Base-by-base conservation (phyloP, 2,329 filamentous ascomycete genomes). In the Cadophora sp. region DNA sequence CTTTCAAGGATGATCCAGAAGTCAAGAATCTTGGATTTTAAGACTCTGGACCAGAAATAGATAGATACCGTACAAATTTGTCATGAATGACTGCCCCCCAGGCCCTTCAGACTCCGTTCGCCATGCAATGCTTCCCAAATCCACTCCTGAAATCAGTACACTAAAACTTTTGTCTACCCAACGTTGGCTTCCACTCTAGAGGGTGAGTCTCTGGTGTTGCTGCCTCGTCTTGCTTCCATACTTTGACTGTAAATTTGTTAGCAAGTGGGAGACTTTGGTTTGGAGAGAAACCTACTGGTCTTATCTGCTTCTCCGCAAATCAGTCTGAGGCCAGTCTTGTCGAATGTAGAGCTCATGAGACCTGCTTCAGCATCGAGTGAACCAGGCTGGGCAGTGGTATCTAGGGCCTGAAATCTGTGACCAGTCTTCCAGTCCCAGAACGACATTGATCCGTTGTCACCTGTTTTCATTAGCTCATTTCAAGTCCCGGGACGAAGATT, bases 361-460 rank as follows among this genome's bases (percentile, higher is more conserved):
- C 96, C 96, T 6, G 93, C 90, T 80, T 99, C 96, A 6, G 96
- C 96, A 75, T 98, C 94, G 27, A 99, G 82, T 20, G 92, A 96
- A 59, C 96, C 96, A 0, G 96, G 96, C 78, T 99, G 96, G 0
- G 96, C 96, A 8, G 93, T 93, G 3, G 93, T 97, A 73, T 99
- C 94, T 14, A 95, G 85, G 9, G 89, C 87, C 80, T 99, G 96
- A 82, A 96, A 99, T 58, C 91, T 87, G 78, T 99, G 89, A 0
- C 96, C 96, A 0, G 94, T 92, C 81, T 98, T 98, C 96, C 96
- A 99, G 79, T 99, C 96, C 92, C 94, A 99, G 83, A 99, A 99
- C 72, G 89, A 92, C 84, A 98, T 96, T 43, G 92, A 96, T 48
- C 96, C 96, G 74, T 99, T 97, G 76, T 99, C 96, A 56, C 90